Evolutionary conservation across 345 rosid species (phyloP), one percentile per base, ranked within the genome.

Genomic region (Populus ilicifolia): DNA sequence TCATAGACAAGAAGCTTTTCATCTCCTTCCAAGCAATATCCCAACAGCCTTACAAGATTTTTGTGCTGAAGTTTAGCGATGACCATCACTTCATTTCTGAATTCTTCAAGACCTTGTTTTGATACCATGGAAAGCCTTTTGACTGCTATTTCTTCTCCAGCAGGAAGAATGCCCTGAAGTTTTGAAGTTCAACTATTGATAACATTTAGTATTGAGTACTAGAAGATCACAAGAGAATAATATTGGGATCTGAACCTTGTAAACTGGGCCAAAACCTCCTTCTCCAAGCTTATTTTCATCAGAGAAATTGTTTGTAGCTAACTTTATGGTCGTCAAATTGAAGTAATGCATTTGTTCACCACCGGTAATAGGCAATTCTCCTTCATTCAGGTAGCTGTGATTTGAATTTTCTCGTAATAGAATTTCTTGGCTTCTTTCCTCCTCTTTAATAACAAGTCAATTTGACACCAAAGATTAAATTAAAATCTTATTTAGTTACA

Each of bases 241-340:
- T 3, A 12, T 46, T 23, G 25, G 25, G 59, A 3, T 20, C 29
- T 75, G 70, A 33, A 87, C 90, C 89, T 79, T 81, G 75, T 86
- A 87, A 72, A 89, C 92, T 0, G 84, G 87, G 33, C 92, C 92
- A 48, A 87, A 87, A 25, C 92, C 90, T 2, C 92, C 88, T 83
- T 89, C 82, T 48, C 89, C 89, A 64, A 89, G 86, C 81, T 86
- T 89, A 52, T 89, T 89, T 8, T 14, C 78, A 64, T 41, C 36
- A 1, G 86, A 85, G 82, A 89, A 89, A 59, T 82, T 65, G 80
- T 84, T 82, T 33, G 90, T 89, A 46, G 86, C 88, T 30, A 72
- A 50, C 67, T 21, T 50, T 66, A 83, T 80, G 36, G 83, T 62
- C 13, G 14, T 35, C 59, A 82, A 78, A 75, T 38, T 67, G 62